Percentiles rank a stretch among this genome's conserved stretches.
Conservation (phyloP, 163 green algal genomes). For the Chlamydomonas reinhardtii region DNA sequence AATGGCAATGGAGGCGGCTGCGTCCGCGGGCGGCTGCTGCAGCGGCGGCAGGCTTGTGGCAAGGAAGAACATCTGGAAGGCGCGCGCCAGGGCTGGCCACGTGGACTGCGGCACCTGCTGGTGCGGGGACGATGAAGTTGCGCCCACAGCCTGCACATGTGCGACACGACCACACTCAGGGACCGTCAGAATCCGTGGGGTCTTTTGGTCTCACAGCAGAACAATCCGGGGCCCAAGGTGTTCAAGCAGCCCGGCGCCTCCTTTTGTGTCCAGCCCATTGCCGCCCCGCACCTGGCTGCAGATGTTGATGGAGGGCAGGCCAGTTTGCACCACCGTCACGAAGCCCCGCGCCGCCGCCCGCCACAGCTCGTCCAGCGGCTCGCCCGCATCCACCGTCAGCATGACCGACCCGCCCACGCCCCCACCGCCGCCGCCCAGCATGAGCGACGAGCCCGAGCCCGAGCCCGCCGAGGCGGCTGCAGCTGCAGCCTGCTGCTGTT, state of each 20-base stretch:
- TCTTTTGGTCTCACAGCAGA: too few relatives aligned
- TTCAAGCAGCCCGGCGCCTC: neutral
- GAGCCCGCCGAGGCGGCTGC: neutral
- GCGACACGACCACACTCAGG: too few relatives aligned
- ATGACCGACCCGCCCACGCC: neutral
- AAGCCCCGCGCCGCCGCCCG: conserved; percentile 70
- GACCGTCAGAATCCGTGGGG: too few relatives aligned
- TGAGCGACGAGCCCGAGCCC: neutral
- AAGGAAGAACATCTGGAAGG: conserved; percentile 80
- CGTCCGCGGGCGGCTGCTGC: conserved; percentile 15
- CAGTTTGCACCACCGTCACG: conserved; percentile 68
- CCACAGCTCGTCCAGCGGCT: conserved; percentile 71
- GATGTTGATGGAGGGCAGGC: conserved; percentile 79
- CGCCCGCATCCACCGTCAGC: neutral
- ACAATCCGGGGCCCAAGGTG: too few relatives aligned
- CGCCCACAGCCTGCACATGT: too few relatives aligned
- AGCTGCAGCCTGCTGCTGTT: neutral
- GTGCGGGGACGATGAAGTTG: conserved; percentile 21
- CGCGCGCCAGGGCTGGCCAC: conserved; percentile 65
- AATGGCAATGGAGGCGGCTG: neutral
- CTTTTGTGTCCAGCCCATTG: too few relatives aligned
- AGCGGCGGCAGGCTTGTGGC: conserved; percentile 44
- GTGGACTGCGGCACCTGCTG: conserved; percentile 53
- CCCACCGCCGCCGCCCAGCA: too few relatives aligned
- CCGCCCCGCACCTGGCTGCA: conserved; percentile 17